Evolutionary conservation across 2,329 filamentous ascomycete genomes (phyloP).

Genomic region (Epichloe coenophiala): DNA sequence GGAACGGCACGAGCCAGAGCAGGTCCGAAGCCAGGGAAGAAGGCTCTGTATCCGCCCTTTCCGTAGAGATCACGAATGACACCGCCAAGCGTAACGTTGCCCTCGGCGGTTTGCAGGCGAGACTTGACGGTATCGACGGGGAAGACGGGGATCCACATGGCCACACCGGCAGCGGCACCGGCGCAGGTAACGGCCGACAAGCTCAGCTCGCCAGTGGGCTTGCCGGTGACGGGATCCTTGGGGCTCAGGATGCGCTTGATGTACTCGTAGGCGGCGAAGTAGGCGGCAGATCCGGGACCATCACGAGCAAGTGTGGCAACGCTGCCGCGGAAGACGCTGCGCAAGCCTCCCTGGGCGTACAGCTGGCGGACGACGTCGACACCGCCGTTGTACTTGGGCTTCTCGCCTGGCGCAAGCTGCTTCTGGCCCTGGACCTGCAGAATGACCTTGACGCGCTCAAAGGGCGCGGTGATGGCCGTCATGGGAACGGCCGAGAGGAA

Average conservation of each 20-base stretch:
- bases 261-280: constrained; percentile 95
- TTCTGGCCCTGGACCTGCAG: constrained; percentile 95
- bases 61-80: constrained; percentile 75
- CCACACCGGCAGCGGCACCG: constrained; percentile 80
- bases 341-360: constrained; percentile 79
- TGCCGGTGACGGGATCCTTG: constrained; percentile 58
- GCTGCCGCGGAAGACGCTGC: constrained; percentile 83
- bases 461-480: constrained; percentile 96
- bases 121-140: constrained; percentile 95
- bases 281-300: constrained; percentile 82
- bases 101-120: constrained; percentile 79
- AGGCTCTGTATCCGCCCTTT: constrained; percentile 72
- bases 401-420: constrained; percentile 75
- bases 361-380: constrained; percentile 85
- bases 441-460: constrained; percentile 97
- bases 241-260: constrained; percentile 83
- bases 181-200: constrained; percentile 73
- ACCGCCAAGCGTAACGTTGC: constrained; percentile 64
- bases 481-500: constrained; percentile 97
- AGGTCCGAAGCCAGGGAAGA: constrained; percentile 93
- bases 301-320: constrained; percentile 87
- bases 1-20: constrained; percentile 87
- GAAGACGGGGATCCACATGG: constrained; percentile 99
- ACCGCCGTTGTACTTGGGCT: constrained; percentile 80
- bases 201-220: constrained; percentile 63